These are phyloP conservation scores for Tribonema minus DNA, from an alignment of 108 stramenopile genomes.

Conservation along the genomic window DNA sequence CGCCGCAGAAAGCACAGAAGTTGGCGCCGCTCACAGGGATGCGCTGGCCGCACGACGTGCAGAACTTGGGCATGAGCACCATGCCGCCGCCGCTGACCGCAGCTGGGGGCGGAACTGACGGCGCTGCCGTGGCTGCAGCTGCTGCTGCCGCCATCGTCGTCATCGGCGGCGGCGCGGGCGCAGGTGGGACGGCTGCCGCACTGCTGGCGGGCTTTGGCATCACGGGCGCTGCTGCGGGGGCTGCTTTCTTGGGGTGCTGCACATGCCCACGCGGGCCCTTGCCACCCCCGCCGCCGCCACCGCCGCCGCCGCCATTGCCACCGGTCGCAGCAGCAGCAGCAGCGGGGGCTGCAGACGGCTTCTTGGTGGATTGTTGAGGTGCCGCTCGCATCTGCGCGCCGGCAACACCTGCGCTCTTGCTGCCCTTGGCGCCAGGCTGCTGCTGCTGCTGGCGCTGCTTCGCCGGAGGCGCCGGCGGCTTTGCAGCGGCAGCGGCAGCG, in stretches of 20 bases:
- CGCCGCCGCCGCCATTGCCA: not conserved
- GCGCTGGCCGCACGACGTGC: conserved; percentile 9
- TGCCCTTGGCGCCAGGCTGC: not conserved
- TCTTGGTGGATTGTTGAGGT: not conserved
- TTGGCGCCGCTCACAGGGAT: not conserved
- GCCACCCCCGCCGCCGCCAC: too few relatives aligned
- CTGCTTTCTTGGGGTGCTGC: not conserved
- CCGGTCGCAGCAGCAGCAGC: not conserved
- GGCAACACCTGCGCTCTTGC: not conserved
- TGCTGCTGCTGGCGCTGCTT: not conserved
- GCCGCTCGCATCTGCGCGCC: not conserved
- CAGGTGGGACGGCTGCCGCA: too few relatives aligned
- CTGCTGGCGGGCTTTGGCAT: not conserved
- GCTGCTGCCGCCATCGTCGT: not conserved
- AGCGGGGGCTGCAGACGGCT: not conserved
- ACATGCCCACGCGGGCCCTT: not conserved
- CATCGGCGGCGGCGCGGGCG: not conserved
- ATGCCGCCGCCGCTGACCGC: not conserved
- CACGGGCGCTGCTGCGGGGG: not conserved
- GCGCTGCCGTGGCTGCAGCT: not conserved
- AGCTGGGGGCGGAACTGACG: not conserved
- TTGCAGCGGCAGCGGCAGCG: not conserved
- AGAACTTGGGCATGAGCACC: conserved; percentile 1
- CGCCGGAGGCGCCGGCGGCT: not conserved
- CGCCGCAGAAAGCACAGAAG: conserved; percentile 22